These are phyloP conservation scores for Ustilago curta DNA, from an alignment of 1,284 basidiomycete species.

Conservation along the genomic window DNA sequence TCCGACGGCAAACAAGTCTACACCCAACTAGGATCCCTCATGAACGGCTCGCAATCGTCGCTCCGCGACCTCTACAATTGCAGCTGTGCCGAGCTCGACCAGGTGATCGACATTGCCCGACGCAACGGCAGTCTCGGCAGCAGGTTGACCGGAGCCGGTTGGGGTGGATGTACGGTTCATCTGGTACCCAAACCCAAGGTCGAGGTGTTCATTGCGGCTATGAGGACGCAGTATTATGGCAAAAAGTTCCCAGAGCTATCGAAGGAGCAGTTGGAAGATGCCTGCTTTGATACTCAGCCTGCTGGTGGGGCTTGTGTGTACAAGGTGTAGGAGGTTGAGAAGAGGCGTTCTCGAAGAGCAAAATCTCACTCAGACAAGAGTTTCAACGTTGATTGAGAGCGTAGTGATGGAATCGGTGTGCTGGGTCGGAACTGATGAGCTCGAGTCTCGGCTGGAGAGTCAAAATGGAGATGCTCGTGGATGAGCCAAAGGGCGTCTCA, in stretches of 20 bases:
- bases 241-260: conserved; percentile 49
- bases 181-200: conserved; percentile 62
- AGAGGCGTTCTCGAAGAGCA: too few species aligned
- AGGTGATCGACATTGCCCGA: conserved; percentile 61
- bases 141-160: conserved; percentile 65
- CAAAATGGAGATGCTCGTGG: too few species aligned
- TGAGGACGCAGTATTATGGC: conserved; percentile 54
- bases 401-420: too few species aligned
- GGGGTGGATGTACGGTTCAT: conserved; percentile 67
- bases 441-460: too few species aligned
- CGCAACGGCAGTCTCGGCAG: conserved; percentile 60
- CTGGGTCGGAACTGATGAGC: too few species aligned
- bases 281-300: conserved; percentile 63
- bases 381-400: too few species aligned
- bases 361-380: too few species aligned
- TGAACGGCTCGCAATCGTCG: conserved; percentile 63
- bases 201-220: conserved; percentile 46
- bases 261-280: conserved; percentile 51
- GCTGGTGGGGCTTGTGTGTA: conserved; percentile 65
- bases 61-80: conserved; percentile 59
- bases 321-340: conserved; percentile 18
- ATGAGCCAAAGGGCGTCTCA: too few species aligned
- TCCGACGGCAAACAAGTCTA: conserved; percentile 39
- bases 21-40: conserved; percentile 54
- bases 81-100: conserved; percentile 62